Base-by-base conservation (phyloP, 2,329 filamentous ascomycete species). In the Trichoderma gracile region DNA sequence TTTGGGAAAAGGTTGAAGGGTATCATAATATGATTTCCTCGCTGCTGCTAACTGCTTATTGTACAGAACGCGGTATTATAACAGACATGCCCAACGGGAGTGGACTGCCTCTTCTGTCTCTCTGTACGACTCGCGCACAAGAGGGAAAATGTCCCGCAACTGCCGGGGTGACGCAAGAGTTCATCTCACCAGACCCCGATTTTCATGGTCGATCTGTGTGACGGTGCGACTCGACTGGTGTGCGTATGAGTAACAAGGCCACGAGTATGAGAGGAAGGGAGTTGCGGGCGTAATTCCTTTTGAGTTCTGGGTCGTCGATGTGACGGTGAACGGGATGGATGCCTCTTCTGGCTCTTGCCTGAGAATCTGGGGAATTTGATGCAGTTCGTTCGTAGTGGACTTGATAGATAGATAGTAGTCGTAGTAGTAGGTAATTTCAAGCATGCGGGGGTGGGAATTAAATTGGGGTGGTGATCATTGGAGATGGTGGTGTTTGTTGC, bases 71-170 rank as follows among this genome's bases (percentile, higher is more conserved):
- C 30, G 30, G 9, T 9, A 9, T 30, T 30, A 52, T 12, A n/a
- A n/a, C n/a, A n/a, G 17, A 12, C n/a, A 5, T 52, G 47, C 12
- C 27, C 25, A 19, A 10, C 7, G 19, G 14, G 38, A 40, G 38
- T 54, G 50, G 33, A 38, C 33, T 14, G 33, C 12, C 33, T 33
- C 21, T 27, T 27, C 25, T 27, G 5, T 5, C 25, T 27, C 25
- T 43, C 38, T 42, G 52, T 43, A 55, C 52, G 52, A 55, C 55
- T 46, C 54, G 43, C 27, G 27, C 54, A 56, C 23, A 45, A 14
- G 33, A 14, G 17, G 1, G 3, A 56, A 45, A 45, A 56, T 45
- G 54, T 21, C 40, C 54, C 54, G 54, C 55, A 58, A 23, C 43
- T 58, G 55, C 43, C 55, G 43, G 43, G 23, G 19, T 23, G 19